Conservation (phyloP, 2,329 filamentous ascomycete genomes). For the Cephalotrichum gorgonifer region DNA sequence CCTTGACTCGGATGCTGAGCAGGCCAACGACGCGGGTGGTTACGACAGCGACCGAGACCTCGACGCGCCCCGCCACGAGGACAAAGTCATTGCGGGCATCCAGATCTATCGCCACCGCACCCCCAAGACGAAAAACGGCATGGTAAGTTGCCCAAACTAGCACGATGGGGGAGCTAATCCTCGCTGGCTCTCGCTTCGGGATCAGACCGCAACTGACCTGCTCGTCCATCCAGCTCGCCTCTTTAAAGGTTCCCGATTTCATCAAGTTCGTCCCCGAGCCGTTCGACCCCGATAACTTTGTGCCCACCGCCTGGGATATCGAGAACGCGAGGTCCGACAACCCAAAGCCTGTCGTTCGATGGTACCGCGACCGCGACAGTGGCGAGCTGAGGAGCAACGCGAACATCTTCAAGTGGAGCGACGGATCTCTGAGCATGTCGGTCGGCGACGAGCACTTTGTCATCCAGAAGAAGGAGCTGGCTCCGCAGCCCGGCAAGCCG, state of each 20-base stretch:
- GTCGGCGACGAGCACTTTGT: slow-evolving; percentile 69
- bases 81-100: slow-evolving; percentile 52
- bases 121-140: slow-evolving; percentile 61
- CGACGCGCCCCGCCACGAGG: slow-evolving; percentile 21
- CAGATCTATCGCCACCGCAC: slow-evolving; percentile 58
- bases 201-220: background rate
- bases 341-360: slow-evolving; percentile 57
- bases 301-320: slow-evolving; percentile 45
- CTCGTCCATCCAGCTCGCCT: slow-evolving; percentile 6
- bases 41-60: slow-evolving; percentile 5
- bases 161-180: too few species aligned
- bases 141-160: slow-evolving; percentile 35
- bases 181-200: too few species aligned
- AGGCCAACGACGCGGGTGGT: slow-evolving; percentile 7
- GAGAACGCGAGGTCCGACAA: slow-evolving; percentile 42
- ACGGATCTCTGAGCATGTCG: slow-evolving; percentile 67
- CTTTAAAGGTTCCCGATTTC: slow-evolving; percentile 51
- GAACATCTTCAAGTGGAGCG: slow-evolving; percentile 66
- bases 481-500: slow-evolving; percentile 46
- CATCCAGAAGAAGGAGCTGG: slow-evolving; percentile 58
- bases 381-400: slow-evolving; percentile 64
- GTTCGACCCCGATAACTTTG: slow-evolving; percentile 57
- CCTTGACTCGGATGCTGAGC: slow-evolving; percentile 30
- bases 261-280: slow-evolving; percentile 57
- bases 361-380: slow-evolving; percentile 56